Evolutionary conservation across 208 protist species (phyloP).

Genomic region (Crithidia expoeki): DNA sequence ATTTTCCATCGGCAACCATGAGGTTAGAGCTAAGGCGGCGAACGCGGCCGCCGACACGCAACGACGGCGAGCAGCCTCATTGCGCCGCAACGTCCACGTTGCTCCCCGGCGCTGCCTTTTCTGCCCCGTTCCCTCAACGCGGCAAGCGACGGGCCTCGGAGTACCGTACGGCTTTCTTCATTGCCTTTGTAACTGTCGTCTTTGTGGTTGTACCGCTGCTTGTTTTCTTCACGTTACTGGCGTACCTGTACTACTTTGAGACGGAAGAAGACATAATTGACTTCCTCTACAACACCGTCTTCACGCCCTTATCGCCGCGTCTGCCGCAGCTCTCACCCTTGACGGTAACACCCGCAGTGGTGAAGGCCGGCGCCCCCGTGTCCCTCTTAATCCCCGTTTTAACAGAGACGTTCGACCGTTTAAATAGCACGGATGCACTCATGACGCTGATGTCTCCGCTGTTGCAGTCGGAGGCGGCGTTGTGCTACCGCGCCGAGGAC

Average conservation of each 20-base stretch:
- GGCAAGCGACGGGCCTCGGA: background rate
- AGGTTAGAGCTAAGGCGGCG: background rate
- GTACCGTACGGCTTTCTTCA: background rate
- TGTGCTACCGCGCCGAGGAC: conserved; percentile 10
- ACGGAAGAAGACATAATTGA: too few relatives aligned
- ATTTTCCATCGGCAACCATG: too few relatives aligned
- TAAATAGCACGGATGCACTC: background rate
- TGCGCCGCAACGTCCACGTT: background rate
- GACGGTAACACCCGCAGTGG: too few relatives aligned
- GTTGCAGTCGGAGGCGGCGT: conserved; percentile 12
- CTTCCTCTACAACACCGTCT: too few relatives aligned
- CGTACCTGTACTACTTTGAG: too few relatives aligned
- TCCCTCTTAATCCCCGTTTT: too few relatives aligned
- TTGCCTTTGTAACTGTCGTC: background rate
- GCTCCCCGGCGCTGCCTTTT: background rate
- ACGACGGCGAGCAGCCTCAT: background rate
- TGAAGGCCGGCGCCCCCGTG: too few relatives aligned
- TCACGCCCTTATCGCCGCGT: too few relatives aligned
- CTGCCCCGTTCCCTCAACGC: background rate
- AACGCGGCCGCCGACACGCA: background rate
- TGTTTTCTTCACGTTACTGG: too few relatives aligned
- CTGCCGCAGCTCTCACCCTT: too few relatives aligned
- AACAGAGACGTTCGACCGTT: too few relatives aligned
- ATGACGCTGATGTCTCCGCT: conserved; percentile 4
- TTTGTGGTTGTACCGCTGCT: too few relatives aligned